phyloP scores from a whole-genome alignment of 129 eudicot species.

The Tagetes erecta region DNA sequence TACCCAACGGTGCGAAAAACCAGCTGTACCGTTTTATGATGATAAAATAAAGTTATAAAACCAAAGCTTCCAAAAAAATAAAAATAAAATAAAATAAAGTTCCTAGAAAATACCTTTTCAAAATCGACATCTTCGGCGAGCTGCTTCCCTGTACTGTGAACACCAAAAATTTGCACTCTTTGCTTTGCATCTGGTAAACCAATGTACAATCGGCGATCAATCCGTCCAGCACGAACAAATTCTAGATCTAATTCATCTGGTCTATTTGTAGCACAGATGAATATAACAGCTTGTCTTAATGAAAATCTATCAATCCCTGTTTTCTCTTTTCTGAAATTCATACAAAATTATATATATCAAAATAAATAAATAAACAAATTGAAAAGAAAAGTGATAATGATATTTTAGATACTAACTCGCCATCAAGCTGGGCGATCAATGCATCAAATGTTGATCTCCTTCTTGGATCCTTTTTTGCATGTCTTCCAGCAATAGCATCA shows the following conservation, averaged over 20 bases:
- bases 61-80: not conserved
- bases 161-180: conserved; percentile 88
- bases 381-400: not conserved
- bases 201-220: conserved; percentile 83
- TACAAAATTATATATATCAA: not conserved
- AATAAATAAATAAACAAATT: not conserved
- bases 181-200: conserved; percentile 95
- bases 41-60: not conserved
- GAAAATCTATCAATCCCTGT: conserved; percentile 91
- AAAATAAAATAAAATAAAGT: not conserved
- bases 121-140: conserved; percentile 90
- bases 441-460: conserved; percentile 85
- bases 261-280: conserved; percentile 96
- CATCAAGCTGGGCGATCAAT: conserved; percentile 83
- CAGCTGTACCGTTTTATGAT: conserved; percentile 47
- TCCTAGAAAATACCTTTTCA: conserved; percentile 46
- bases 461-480: conserved; percentile 80
- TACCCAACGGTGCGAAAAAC: conserved; percentile 97
- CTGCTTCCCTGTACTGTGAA: conserved; percentile 81
- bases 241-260: conserved; percentile 89
- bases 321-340: conserved; percentile 62
- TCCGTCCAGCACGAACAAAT: conserved; percentile 81
- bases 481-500: conserved; percentile 96
- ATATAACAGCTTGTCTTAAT: conserved; percentile 78
- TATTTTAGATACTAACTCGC: conserved; percentile 67